phyloP scores from a whole-genome alignment of 257 asterid species.

The Ballota nigra region DNA sequence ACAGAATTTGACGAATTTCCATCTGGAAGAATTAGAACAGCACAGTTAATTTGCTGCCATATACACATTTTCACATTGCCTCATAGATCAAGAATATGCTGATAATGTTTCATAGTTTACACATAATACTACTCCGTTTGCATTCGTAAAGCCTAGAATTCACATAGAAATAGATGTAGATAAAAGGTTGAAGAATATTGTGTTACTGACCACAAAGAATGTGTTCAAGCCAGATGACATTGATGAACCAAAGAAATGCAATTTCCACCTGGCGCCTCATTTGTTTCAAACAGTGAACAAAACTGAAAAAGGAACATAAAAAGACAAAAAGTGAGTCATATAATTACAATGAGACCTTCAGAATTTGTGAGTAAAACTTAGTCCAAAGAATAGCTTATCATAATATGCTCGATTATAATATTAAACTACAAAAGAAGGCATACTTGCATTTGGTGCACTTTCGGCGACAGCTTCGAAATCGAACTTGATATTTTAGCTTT shows the following conservation, averaged over 20 bases:
- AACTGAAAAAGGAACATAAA: conserved; percentile 31
- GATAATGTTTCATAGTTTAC: background rate
- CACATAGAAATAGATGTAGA: background rate
- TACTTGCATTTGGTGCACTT: conserved; percentile 31
- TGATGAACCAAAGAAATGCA: conserved; percentile 40
- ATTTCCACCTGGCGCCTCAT: conserved; percentile 54
- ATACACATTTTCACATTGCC: background rate
- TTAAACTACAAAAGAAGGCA: conserved; percentile 17
- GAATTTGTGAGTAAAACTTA: background rate
- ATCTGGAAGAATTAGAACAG: conserved; percentile 31
- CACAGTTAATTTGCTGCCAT: conserved; percentile 3
- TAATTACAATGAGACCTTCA: background rate
- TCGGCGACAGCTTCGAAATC: conserved; percentile 17
- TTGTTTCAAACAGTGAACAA: conserved; percentile 21
- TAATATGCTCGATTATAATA: background rate
- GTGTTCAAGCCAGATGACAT: conserved; percentile 49
- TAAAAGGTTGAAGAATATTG: background rate
- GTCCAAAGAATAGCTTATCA: background rate
- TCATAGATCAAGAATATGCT: background rate
- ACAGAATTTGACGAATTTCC: conserved; percentile 36
- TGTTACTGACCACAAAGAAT: conserved; percentile 51
- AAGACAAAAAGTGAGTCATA: background rate
- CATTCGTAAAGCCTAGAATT: background rate
- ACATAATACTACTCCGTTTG: background rate
- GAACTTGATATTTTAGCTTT: background rate